Percentiles rank a stretch among this genome's conserved stretches.
Evolutionary conservation across 352 stramenopile species (phyloP).

Genomic region (Pythium sp.): DNA sequence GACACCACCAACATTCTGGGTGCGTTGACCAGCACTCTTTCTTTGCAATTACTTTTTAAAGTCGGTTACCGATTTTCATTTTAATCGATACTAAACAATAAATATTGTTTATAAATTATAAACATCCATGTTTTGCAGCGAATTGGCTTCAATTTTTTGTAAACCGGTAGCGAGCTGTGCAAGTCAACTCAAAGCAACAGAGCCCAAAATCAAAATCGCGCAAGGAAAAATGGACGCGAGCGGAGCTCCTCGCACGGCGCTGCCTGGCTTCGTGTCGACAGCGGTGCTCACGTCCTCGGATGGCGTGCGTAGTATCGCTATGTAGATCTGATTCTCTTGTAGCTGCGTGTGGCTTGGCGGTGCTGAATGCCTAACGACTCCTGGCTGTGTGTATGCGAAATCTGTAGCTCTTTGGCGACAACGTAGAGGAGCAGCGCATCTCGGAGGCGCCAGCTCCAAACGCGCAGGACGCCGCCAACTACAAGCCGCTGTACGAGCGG

Average conservation of each 20-base stretch:
- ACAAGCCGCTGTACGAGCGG: conserved; percentile 79
- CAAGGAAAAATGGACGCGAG: conserved; percentile 4
- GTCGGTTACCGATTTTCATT: not conserved
- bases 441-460: conserved; percentile 50
- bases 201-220: not conserved
- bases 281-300: conserved; percentile 81
- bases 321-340: not conserved
- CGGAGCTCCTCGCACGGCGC: conserved; percentile 11
- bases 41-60: not conserved
- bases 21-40: not conserved
- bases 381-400: not conserved
- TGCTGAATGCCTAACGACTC: not conserved
- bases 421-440: conserved; percentile 81
- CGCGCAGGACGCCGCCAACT: conserved; percentile 40
- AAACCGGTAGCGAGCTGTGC: not conserved
- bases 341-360: not conserved
- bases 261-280: conserved; percentile 82
- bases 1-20: not conserved
- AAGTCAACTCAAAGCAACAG: not conserved
- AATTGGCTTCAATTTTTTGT: not conserved
- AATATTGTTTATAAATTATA: too few species aligned
- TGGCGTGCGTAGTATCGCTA: conserved; percentile 41
- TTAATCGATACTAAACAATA: too few species aligned
- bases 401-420: conserved; percentile 81
- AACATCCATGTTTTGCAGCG: too few species aligned